Evolutionary conservation across 2,329 filamentous ascomycete species (phyloP), one percentile per base, ranked within the genome.

Genomic region (Diaporthe australafricana): DNA sequence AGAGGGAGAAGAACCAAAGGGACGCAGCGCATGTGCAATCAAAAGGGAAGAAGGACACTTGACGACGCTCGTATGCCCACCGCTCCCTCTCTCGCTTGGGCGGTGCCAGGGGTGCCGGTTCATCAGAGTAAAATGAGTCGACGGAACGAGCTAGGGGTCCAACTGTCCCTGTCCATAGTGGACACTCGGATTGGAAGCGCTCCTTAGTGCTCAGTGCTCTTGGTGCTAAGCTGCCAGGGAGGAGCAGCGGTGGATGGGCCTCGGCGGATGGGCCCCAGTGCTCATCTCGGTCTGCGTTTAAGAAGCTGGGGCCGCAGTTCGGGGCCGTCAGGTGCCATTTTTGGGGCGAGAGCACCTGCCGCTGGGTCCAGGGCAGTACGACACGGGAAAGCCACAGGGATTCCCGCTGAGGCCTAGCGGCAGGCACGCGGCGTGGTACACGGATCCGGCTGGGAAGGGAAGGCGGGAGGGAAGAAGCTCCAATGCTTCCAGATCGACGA

Each of bases 121-220:
- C 68, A 70, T 70, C 60, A 53, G 53, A 70, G 48, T 66, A 55
- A 70, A 70, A 70, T 63, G 56, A 70, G 60, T 52, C 60, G 56
- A 70, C 56, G 22, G 32, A 52, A 48, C 56, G 42, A 62, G 68
- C 67, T 50, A 56, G 27, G 67, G 67, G 67, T 69, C 55, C 67
- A 62, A 48, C 42, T 25, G 57, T 63, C 68, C 53, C 42, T 32
- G 38, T 55, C 47, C 25, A 30, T 48, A 45, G 50, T 47, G 48
- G 65, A 68, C 65, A 68, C 14, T 68, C 30, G 38, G 35, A 56
- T 56, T 68, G 65, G 50, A 68, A 56, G 25, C 38, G 63, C 22
- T 52, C 48, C 48, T 53, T 25, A 5, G 22, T 45, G 38, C 22
- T 38, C 56, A 30, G 52, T 38, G 52, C 30, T n/a, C n/a, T 2